Base-by-base conservation (phyloP, 164 flowering plant genomes). In the Buxus sempervirens region DNA sequence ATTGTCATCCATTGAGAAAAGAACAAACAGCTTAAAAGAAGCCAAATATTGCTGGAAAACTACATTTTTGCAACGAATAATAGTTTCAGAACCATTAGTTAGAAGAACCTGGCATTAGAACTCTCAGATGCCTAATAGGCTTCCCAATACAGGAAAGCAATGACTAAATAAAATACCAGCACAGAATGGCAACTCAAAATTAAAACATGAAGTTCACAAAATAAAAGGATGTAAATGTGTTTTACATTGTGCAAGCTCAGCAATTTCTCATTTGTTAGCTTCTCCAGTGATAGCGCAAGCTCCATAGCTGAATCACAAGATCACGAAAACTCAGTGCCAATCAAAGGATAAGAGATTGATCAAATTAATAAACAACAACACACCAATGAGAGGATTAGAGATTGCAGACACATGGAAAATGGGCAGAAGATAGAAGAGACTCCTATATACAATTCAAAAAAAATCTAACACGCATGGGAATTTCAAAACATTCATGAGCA, bases 251-350 rank as follows among this genome's bases (percentile, higher is more conserved):
- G 88, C 70, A 86, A 60, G 24, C 58, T 62, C 55, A 88, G 74
- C 42, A 88, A 86, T 57, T 88, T 88, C 76, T 83, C 87, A 62
- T 88, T 86, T 23, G 79, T 75, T 66, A 88, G 66, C 77, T 88
- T 88, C 85, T 88, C 92, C 85, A 88, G 62, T 12, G 90, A 76
- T 81, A 88, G 67, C 23, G 90, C 82, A 22, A 88, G 75, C 59
- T 88, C 90, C 92, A 88, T 88, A 13, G 88, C 92, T 88, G 84
- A 60, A 77, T 60, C 62, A 72, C 24, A 6, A 27, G 54, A 32
- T 7, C 21, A n/a, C 21, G 1, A 12, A 55, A 25, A 36, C 5
- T 36, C 26, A 56, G 15, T 26, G 21, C n/a, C n/a, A n/a, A n/a
- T n/a, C n/a, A n/a, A n/a, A 23, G 10, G 64, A 62, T 54, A 18